These are phyloP conservation scores for Starmerella etchellsii DNA, from an alignment of 805 yeast genomes.

Conservation along the genomic window DNA sequence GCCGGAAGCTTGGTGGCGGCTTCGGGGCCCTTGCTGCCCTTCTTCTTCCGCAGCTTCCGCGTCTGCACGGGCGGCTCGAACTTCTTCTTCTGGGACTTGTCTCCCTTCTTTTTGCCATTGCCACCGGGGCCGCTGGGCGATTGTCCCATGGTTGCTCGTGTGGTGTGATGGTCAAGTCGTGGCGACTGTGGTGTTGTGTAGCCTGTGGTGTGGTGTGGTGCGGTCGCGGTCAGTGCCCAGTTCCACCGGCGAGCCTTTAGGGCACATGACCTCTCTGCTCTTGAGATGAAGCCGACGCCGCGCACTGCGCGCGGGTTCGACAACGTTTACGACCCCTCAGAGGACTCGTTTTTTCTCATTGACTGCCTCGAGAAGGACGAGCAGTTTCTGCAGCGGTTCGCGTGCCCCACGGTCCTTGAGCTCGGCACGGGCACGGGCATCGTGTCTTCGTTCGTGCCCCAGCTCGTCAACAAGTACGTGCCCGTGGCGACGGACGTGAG, in stretches of 20 bases:
- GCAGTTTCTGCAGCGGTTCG: constrained; percentile 23
- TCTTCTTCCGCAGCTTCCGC: constrained; percentile 68
- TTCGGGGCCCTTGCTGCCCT: constrained; percentile 76
- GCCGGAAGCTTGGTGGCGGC: constrained; percentile 77
- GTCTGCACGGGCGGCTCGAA: constrained; percentile 98
- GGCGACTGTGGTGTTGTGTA: background rate
- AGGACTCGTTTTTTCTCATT: constrained; percentile 73
- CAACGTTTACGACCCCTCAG: constrained; percentile 82
- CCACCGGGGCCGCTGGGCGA: constrained; percentile 23
- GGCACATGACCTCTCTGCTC: background rate
- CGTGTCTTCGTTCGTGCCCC: constrained; percentile 62
- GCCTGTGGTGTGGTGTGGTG: background rate
- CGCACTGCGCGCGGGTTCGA: constrained; percentile 8
- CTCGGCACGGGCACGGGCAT: constrained; percentile 91
- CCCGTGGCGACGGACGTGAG: constrained; percentile 68
- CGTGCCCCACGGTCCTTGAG: constrained; percentile 52
- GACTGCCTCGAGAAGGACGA: constrained; percentile 63
- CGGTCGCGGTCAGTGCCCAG: too few relatives aligned
- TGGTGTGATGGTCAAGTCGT: background rate
- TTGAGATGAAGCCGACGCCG: constrained; percentile 16
- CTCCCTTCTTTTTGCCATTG: constrained; percentile 20
- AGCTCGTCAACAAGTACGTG: constrained; percentile 37
- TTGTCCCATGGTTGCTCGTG: constrained; percentile 22
- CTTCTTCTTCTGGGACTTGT: constrained; percentile 54
- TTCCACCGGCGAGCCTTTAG: background rate